Percentiles rank a stretch among this genome's conserved stretches.
Evolutionary conservation across 805 yeast genomes (phyloP).

Genomic region (Myxozyma neotropica): DNA sequence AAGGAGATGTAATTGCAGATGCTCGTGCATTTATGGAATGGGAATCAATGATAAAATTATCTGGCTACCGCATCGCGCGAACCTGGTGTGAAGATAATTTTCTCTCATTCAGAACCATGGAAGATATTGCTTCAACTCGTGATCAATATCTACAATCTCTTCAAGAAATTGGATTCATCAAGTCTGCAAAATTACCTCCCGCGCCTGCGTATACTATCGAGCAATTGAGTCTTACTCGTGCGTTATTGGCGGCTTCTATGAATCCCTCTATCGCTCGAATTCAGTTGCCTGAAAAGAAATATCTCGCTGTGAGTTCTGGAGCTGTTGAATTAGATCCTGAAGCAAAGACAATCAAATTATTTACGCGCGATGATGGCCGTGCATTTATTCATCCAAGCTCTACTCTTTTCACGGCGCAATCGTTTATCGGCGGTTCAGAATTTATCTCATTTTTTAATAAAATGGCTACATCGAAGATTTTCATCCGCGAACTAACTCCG

Average conservation of each 20-base stretch:
- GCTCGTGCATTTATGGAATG: constrained; percentile 63
- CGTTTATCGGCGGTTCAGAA: constrained; percentile 41
- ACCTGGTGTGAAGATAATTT: constrained; percentile 58
- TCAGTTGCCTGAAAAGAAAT: constrained; percentile 80
- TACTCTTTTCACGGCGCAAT: constrained; percentile 58
- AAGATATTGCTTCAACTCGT: constrained; percentile 71
- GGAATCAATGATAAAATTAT: constrained; percentile 37
- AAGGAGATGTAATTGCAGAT: constrained; percentile 78
- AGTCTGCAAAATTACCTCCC: constrained; percentile 57
- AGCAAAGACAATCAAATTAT: constrained; percentile 67
- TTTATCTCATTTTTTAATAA: constrained; percentile 67
- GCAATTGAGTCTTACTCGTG: constrained; percentile 52
- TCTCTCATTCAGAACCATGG: constrained; percentile 64
- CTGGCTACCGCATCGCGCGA: constrained; percentile 32
- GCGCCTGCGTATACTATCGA: constrained; percentile 5
- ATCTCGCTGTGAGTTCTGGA: constrained; percentile 67
- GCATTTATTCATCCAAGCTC: constrained; percentile 90
- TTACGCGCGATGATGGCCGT: constrained; percentile 59
- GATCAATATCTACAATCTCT: constrained; percentile 70
- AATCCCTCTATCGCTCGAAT: constrained; percentile 84
- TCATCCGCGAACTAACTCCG: constrained; percentile 77
- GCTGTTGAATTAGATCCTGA: constrained; percentile 86
- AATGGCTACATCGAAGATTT: constrained; percentile 66
- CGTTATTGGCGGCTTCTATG: constrained; percentile 76
- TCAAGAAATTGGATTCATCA: constrained; percentile 76